A percentile compares a stretch with the other conserved stretches of the same genome.
Evolutionary conservation across 2,329 filamentous ascomycete genomes (phyloP).

Genomic region (Pseudocercospora crystallina): DNA sequence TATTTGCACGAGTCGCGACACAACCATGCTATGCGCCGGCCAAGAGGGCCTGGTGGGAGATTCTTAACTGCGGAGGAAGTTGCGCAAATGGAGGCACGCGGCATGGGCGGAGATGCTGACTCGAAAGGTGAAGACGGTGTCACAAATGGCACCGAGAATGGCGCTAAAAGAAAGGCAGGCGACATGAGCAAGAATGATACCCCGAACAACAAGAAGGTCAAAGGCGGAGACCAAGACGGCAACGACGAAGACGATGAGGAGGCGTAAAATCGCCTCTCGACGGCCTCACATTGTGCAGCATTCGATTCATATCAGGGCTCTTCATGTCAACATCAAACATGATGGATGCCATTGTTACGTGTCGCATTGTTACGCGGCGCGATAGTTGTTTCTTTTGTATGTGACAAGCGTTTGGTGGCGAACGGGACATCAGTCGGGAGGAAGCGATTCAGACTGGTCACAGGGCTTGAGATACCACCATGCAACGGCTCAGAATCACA

Average conservation of each 20-base stretch:
- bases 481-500: not conserved
- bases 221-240: constrained; percentile 35
- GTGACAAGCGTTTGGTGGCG: not conserved
- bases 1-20: constrained; percentile 97
- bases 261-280: too few species aligned
- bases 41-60: constrained; percentile 86
- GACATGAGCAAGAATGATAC: constrained; percentile 35
- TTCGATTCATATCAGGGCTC: not conserved
- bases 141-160: constrained; percentile 28
- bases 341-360: not conserved
- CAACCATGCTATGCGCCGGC: constrained; percentile 96
- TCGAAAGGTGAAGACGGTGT: constrained; percentile 38
- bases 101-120: constrained; percentile 36
- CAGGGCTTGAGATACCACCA: not conserved
- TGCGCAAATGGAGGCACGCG: constrained; percentile 75
- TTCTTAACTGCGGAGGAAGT: constrained; percentile 97
- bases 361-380: not conserved
- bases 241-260: constrained; percentile 42
- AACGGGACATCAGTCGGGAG: constrained; percentile 6
- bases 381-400: constrained; percentile 2
- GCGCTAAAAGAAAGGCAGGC: constrained; percentile 53
- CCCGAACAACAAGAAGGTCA: constrained; percentile 28
- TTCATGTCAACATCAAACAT: not conserved
- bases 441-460: not conserved
- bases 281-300: too few species aligned